Conservation (phyloP, 2,329 filamentous ascomycete species). For the Akanthomyces uredinophilus region DNA sequence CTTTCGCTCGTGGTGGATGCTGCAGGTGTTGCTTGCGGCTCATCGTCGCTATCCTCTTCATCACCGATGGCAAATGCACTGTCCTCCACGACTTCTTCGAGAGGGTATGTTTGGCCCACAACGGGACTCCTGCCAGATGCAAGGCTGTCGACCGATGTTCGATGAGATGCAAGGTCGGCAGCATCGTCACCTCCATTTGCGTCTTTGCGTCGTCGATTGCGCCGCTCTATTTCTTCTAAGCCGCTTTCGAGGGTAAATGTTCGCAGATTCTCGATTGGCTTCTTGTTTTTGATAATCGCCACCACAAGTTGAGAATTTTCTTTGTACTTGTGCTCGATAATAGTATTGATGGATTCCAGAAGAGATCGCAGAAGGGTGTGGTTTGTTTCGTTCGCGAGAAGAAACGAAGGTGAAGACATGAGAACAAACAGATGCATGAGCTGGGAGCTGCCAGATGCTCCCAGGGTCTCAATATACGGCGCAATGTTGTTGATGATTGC, state of each 20-base stretch:
- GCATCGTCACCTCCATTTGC: constrained; percentile 44
- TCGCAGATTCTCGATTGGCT: constrained; percentile 77
- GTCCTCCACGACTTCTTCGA: constrained; percentile 51
- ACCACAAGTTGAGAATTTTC: constrained; percentile 79
- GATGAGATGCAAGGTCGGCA: constrained; percentile 43
- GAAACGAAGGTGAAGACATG: constrained; percentile 89
- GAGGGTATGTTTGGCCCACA: constrained; percentile 20
- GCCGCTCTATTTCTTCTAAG: constrained; percentile 82
- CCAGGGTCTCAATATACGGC: constrained; percentile 74
- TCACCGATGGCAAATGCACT: constrained; percentile 79
- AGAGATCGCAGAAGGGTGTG: constrained; percentile 75
- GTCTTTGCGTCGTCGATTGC: constrained; percentile 66
- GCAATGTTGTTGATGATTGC: constrained; percentile 93
- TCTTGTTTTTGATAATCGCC: constrained; percentile 71
- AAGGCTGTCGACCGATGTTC: constrained; percentile 63
- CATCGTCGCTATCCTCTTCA: constrained; percentile 47
- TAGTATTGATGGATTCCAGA: constrained; percentile 82
- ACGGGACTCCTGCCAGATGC: constrained; percentile 49
- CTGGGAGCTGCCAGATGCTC: constrained; percentile 69
- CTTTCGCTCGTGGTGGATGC: constrained; percentile 60
- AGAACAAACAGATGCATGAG: constrained; percentile 83
- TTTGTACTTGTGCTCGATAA: constrained; percentile 81
- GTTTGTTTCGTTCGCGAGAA: constrained; percentile 89
- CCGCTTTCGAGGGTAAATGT: constrained; percentile 89
- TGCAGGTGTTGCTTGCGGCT: constrained; percentile 51